Conservation (phyloP, 108 stramenopile genomes). For the Skeletonema marinoi region DNA sequence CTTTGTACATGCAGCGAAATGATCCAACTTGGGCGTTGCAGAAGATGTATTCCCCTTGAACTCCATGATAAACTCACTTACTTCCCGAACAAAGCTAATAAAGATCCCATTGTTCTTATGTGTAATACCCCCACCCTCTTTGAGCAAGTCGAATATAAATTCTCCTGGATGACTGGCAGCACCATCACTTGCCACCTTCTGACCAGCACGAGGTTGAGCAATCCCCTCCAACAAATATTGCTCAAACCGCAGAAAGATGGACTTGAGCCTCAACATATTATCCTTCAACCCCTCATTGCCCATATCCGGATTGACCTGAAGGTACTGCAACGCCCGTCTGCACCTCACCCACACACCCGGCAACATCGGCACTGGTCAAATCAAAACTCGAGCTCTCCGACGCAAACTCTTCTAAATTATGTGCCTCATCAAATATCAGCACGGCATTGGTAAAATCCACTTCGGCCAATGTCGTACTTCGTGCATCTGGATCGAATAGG, state of each 20-base stretch:
- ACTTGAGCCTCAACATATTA: constrained; percentile 76
- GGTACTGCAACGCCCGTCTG: constrained; percentile 56
- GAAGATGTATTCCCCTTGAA: constrained; percentile 53
- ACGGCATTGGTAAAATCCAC: constrained; percentile 87
- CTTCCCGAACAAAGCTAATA: constrained; percentile 60
- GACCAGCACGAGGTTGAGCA: not conserved
- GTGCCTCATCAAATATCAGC: constrained; percentile 98
- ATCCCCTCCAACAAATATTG: constrained; percentile 61
- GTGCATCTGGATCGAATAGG: constrained; percentile 91
- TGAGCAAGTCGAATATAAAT: constrained; percentile 83
- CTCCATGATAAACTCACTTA: constrained; percentile 76
- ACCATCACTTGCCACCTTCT: not conserved
- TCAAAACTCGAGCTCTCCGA: constrained; percentile 94
- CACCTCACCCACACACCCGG: constrained; percentile 77
- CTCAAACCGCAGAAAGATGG: constrained; percentile 80
- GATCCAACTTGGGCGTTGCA: constrained; percentile 69
- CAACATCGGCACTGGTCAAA: constrained; percentile 81
- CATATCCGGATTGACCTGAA: constrained; percentile 43
- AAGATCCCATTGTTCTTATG: constrained; percentile 75
- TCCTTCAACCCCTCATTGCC: constrained; percentile 44
- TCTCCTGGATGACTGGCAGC: constrained; percentile 71
- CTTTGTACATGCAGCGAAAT: constrained; percentile 76
- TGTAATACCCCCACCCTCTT: constrained; percentile 68
- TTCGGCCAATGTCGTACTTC: constrained; percentile 70
- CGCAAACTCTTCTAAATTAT: constrained; percentile 98